A percentile compares a stretch with the other conserved stretches of the same genome.
These are phyloP conservation scores for Kockovaella imperatae DNA, from an alignment of 768 basidiomycete species.

Conservation along the genomic window DNA sequence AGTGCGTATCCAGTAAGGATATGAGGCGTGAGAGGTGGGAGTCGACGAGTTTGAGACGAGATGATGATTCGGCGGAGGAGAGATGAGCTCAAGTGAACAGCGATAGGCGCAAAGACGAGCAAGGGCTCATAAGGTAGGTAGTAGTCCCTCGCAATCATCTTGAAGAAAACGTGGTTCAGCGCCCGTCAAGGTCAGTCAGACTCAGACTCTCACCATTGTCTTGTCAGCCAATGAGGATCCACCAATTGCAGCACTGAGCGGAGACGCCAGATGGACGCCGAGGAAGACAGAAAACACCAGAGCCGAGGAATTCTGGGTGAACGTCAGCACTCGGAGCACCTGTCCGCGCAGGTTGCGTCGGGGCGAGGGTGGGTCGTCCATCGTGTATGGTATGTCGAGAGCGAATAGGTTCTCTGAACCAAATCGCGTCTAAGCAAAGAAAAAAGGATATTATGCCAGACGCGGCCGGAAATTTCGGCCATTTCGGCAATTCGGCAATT, in stretches of 20 bases:
- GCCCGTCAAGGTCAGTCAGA: not conserved
- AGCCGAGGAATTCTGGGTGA: slow-evolving; percentile 59
- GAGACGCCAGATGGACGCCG: slow-evolving; percentile 70
- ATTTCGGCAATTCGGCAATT: no score
- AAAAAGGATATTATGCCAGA: no score
- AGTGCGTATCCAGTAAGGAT: slow-evolving; percentile 61
- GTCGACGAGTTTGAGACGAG: slow-evolving; percentile 34
- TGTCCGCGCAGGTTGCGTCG: slow-evolving; percentile 1
- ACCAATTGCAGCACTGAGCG: slow-evolving; percentile 62
- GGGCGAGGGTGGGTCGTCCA: no score
- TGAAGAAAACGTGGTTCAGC: not conserved
- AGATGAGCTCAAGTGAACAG: slow-evolving; percentile 57
- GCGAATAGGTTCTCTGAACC: no score
- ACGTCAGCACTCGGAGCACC: slow-evolving; percentile 49
- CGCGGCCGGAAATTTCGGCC: no score
- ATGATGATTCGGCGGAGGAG: slow-evolving; percentile 56
- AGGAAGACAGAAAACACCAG: slow-evolving; percentile 73
- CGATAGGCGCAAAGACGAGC: slow-evolving; percentile 62
- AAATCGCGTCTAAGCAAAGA: no score
- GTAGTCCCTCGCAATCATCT: slow-evolving; percentile 68
- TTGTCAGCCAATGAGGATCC: slow-evolving; percentile 62
- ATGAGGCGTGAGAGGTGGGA: slow-evolving; percentile 48
- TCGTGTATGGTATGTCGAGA: no score
- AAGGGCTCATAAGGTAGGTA: slow-evolving; percentile 69
- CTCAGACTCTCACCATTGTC: slow-evolving; percentile 56